Evolutionary conservation across 2,329 filamentous ascomycete species (phyloP), one percentile per base, ranked within the genome.

Genomic region (Myriosclerotinia curreyana): DNA sequence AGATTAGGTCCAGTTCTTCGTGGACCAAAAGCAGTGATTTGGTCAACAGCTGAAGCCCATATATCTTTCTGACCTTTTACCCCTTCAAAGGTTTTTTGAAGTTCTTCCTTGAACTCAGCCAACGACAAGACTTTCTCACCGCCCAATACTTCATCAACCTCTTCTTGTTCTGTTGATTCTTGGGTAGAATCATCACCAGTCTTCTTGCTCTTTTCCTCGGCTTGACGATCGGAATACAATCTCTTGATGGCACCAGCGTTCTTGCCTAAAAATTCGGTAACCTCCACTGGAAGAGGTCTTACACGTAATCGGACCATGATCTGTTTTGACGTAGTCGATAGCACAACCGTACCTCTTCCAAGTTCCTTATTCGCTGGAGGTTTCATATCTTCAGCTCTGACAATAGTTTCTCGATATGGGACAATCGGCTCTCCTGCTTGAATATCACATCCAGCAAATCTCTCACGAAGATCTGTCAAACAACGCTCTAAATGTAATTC

Each of bases 401-500:
- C 87, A 65, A 96, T 96, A 0, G 92, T 95, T 78, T 99, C 95
- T 64, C 93, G 84, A 76, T 96, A 99, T 0, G 95, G 95, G 17
- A 99, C 95, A 66, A 99, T 98, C 1, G 95, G 91, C 51, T 91
- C 91, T 64, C 95, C 93, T 36, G 91, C 91, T 74, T 98, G 94
- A 60, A 99, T 93, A 69, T 98, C 94, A 74, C 96, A 98, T 68
- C 86, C 88, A 7, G 95, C 94, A 74, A 96, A 99, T 6, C 95
- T 83, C 74, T 99, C 95, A 67, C 92, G 85, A 34, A 99, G 81
- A 79, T 99, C 95, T 61, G 95, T 96, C 65, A 99, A 77, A 74
- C 95, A 99, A 64, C 95, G 83, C 77, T 99, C 95, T 3, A 99
- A 81, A 78, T 99, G 95, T 69, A 99, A 75, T 76, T 99, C 95